Conservation (phyloP, 2,329 filamentous ascomycete species). For the Cladosporium oxysporum region DNA sequence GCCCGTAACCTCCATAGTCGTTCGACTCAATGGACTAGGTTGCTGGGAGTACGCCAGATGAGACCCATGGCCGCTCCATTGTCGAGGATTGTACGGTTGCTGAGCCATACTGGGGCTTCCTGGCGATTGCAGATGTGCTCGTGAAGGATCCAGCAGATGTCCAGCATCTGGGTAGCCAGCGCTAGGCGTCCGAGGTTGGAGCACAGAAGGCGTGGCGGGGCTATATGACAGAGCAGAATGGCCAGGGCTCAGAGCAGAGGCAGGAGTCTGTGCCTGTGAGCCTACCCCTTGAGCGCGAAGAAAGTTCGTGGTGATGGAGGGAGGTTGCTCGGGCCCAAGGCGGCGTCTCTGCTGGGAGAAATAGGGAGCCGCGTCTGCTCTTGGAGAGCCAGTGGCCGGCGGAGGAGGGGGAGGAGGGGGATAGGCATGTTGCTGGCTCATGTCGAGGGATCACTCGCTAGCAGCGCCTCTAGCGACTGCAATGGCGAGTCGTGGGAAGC, state of each 20-base stretch:
- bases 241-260: slow-evolving; percentile 39
- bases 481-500: slow-evolving; percentile 1
- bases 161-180: slow-evolving; percentile 25
- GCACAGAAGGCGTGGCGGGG: slow-evolving; percentile 22
- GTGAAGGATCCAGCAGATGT: slow-evolving; percentile 32
- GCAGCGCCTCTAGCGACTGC: slow-evolving; percentile 11
- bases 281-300: slow-evolving; percentile 37
- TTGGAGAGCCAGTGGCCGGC: slow-evolving; percentile 23
- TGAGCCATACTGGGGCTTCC: slow-evolving; percentile 35
- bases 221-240: slow-evolving; percentile 30
- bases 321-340: slow-evolving; percentile 41
- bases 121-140: slow-evolving; percentile 36
- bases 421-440: slow-evolving; percentile 36
- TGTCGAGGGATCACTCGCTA: slow-evolving; percentile 20
- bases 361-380: slow-evolving; percentile 22
- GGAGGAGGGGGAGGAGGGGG: slow-evolving; percentile 32
- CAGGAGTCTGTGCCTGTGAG: slow-evolving; percentile 43
- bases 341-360: slow-evolving; percentile 29
- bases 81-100: slow-evolving; percentile 51
- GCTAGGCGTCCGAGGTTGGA: slow-evolving; percentile 24
- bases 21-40: slow-evolving; percentile 33
- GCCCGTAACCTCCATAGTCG: slow-evolving; percentile 45
- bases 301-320: slow-evolving; percentile 44
- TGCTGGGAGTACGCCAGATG: slow-evolving; percentile 37
- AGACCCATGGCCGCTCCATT: slow-evolving; percentile 48